Percentiles rank a stretch among this genome's conserved stretches.
Evolutionary conservation across 805 yeast genomes (phyloP).

Genomic region (Myxozyma udenii): DNA sequence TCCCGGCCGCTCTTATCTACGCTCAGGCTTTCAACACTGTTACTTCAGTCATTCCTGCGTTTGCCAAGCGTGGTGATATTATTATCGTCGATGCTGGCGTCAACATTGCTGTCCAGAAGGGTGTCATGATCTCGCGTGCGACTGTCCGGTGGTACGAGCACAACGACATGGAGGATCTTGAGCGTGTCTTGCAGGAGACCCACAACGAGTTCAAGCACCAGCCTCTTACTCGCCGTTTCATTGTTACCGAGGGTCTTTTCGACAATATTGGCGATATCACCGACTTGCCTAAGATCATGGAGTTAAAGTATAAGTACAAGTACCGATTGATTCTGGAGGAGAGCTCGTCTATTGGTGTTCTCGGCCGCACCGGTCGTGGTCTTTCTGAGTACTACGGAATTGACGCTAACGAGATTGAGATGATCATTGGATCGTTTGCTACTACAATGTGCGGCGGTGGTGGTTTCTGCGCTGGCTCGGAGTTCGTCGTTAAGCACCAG

Average conservation of each 20-base stretch:
- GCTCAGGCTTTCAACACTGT: constrained; percentile 91
- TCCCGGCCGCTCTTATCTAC: constrained; percentile 76
- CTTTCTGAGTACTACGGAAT: constrained; percentile 68
- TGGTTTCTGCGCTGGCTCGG: constrained; percentile 86
- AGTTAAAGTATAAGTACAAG: constrained; percentile 75
- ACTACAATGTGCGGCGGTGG: constrained; percentile 80
- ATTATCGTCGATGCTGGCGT: constrained; percentile 82
- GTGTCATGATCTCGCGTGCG: constrained; percentile 80
- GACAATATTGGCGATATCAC: constrained; percentile 78
- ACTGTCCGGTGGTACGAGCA: constrained; percentile 71
- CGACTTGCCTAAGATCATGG: constrained; percentile 51
- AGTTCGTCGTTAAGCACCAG: constrained; percentile 85
- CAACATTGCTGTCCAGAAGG: constrained; percentile 78
- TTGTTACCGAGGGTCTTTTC: constrained; percentile 87
- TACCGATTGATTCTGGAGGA: constrained; percentile 87
- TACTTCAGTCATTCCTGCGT: constrained; percentile 86
- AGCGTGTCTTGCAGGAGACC: constrained; percentile 54
- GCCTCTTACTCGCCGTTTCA: constrained; percentile 84
- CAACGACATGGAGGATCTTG: constrained; percentile 82
- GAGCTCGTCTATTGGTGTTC: constrained; percentile 75
- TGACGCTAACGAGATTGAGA: constrained; percentile 68
- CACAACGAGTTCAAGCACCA: constrained; percentile 45
- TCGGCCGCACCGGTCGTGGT: constrained; percentile 86
- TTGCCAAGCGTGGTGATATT: constrained; percentile 90
- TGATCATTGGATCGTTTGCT: constrained; percentile 85